These are phyloP conservation scores for Leavenworthia alabamica DNA, from an alignment of 345 rosid species.

Conservation along the genomic window DNA sequence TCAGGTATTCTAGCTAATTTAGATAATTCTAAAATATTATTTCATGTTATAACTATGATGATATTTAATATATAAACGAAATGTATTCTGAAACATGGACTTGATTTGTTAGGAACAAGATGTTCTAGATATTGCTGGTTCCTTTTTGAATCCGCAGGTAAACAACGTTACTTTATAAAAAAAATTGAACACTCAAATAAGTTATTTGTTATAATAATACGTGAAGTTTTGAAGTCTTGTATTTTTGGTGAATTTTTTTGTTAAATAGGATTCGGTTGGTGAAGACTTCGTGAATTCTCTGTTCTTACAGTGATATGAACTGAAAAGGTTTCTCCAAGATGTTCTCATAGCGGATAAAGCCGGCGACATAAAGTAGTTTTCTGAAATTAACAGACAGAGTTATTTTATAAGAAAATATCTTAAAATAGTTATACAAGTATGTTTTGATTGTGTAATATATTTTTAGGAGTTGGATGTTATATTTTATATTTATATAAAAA, in stretches of 20 bases:
- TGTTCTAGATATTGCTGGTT: background rate
- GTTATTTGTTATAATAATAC: background rate
- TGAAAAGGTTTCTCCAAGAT: slow-evolving; percentile 15
- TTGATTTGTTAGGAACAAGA: slow-evolving; percentile 9
- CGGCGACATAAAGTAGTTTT: background rate
- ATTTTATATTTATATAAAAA: too few relatives aligned
- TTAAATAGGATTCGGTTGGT: slow-evolving; percentile 14
- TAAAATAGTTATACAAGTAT: background rate
- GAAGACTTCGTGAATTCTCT: slow-evolving; percentile 17
- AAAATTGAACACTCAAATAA: too few relatives aligned
- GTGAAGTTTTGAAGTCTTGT: too few relatives aligned
- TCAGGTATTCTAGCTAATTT: slow-evolving; percentile 15
- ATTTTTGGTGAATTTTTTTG: background rate
- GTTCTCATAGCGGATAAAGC: background rate
- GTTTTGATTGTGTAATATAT: slow-evolving; percentile 12
- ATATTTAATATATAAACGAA: background rate
- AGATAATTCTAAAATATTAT: background rate
- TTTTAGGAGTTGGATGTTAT: background rate
- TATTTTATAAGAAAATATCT: too few relatives aligned
- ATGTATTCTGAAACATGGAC: background rate
- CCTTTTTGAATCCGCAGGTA: slow-evolving; percentile 16
- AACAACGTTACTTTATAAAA: too few relatives aligned
- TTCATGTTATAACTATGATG: background rate
- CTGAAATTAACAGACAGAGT: too few relatives aligned
- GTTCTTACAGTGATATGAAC: slow-evolving; percentile 13